Evolutionary conservation across 2,329 filamentous ascomycete genomes (phyloP).

Genomic region (Penicillium glabrum): DNA sequence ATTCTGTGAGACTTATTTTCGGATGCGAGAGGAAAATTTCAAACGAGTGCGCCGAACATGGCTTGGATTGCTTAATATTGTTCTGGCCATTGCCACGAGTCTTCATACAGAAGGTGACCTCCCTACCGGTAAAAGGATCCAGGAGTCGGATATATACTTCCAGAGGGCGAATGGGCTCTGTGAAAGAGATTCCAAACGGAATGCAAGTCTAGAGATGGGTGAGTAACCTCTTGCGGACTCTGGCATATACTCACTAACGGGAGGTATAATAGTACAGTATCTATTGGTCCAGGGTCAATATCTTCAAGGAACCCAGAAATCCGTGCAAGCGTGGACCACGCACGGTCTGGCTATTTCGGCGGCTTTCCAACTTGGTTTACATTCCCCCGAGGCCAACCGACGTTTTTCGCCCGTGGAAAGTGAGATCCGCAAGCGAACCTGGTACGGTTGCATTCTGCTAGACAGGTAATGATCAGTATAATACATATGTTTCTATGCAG

Average conservation of each 20-base stretch:
- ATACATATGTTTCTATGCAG: neutral
- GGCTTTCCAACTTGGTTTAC: conserved; percentile 53
- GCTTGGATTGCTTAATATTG: conserved; percentile 31
- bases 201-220: conserved; percentile 24
- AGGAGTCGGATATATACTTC: conserved; percentile 21
- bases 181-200: conserved; percentile 13
- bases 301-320: conserved; percentile 55
- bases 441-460: conserved; percentile 51
- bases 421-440: conserved; percentile 51
- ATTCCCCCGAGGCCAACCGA: conserved; percentile 43
- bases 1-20: conserved; percentile 27
- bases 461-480: conserved; percentile 38
- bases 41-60: conserved; percentile 27
- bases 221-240: neutral
- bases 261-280: conserved; percentile 43
- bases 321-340: conserved; percentile 54
- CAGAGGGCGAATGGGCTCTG: conserved; percentile 22
- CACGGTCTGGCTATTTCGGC: conserved; percentile 55
- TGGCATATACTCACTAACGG: neutral
- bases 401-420: conserved; percentile 43
- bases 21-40: conserved; percentile 20
- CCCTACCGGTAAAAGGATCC: conserved; percentile 9
- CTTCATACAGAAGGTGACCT: conserved; percentile 9
- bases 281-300: conserved; percentile 54
- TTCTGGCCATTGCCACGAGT: conserved; percentile 29